phyloP scores from a whole-genome alignment of 495 filamentous ascomycete genomes.

The Xylaria acuta region DNA sequence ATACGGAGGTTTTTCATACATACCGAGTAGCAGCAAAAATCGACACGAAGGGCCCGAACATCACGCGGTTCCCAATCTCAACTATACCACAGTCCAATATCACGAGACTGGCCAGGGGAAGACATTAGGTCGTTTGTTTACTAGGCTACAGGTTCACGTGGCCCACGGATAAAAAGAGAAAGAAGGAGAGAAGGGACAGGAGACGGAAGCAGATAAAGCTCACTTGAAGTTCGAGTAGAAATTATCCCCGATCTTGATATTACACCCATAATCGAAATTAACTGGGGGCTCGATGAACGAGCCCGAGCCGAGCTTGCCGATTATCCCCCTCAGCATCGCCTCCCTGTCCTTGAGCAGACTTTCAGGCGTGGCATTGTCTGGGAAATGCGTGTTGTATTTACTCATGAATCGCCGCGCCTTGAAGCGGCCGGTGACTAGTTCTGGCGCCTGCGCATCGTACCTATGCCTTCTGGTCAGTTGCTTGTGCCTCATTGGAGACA shows the following conservation, averaged over 20 bases:
- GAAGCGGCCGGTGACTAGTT: conserved; percentile 36
- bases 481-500: too few species aligned
- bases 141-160: background rate
- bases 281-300: conserved; percentile 60
- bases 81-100: conserved; percentile 55
- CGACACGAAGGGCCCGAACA: conserved; percentile 53
- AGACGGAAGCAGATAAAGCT: conserved; percentile 20
- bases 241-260: conserved; percentile 54
- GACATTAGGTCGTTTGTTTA: background rate
- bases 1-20: too few species aligned
- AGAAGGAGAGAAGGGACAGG: background rate
- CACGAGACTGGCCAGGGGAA: conserved; percentile 38
- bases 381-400: conserved; percentile 58
- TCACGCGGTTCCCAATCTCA: conserved; percentile 50
- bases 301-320: conserved; percentile 50
- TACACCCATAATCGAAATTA: conserved; percentile 61
- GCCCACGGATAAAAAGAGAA: background rate
- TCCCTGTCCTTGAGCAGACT: conserved; percentile 43
- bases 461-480: conserved; percentile 21
- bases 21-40: conserved; percentile 55
- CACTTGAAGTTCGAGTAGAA: conserved; percentile 64
- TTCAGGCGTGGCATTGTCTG: conserved; percentile 48
- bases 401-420: conserved; percentile 49
- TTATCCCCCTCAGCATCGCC: conserved; percentile 47
- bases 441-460: conserved; percentile 52